Evolutionary conservation across 2,329 filamentous ascomycete genomes (phyloP), one percentile per base, ranked within the genome.

Genomic region (Nigrospora osmanthi): DNA sequence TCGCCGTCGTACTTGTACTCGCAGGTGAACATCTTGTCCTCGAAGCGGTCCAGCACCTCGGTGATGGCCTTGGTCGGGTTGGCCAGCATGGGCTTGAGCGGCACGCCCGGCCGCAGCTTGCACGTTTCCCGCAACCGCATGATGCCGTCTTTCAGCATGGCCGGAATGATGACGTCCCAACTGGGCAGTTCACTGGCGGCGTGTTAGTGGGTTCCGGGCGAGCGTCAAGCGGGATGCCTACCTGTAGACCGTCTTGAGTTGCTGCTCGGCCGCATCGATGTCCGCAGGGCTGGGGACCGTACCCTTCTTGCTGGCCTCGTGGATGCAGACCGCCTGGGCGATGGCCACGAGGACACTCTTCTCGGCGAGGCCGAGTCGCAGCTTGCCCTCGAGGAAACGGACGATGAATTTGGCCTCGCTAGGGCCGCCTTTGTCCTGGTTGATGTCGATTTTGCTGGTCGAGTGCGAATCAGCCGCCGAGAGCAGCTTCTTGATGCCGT

Each of bases 1-100:
- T 98, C 93, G 40, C 93, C 93, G 57, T 98, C 93, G 59, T 98
- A 98, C 65, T 98, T 98, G 75, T 95, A 98, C 63, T 98, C 93
- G 68, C 93, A 98, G 1, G 93, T 97, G 58, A 98, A 98, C 23
- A 85, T 86, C 60, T 95, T 93, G 51, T 87, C 83, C 61, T 97
- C 93, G 53, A 98, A 98, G 6, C 93, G 87, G 65, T 98, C 91
- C 11, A 98, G 76, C 0, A 98, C 93, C 67, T 98, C 93, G 1
- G 90, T 95, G 56, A 98, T 96, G 6, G 93, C 90, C 64, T 98
- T 98, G 11, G 93, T 98, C 3, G 93, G 93, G 58, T 97, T 97
- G 16, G 93, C 93, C 70, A 98, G 76, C 93, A 98, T 98, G 56
- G 93, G 93, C 66, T 98, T 98, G 47, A 98, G 73, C 1, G 93